These are phyloP conservation scores for Fusarium begoniae DNA, from an alignment of 2,329 filamentous ascomycete species.

Conservation along the genomic window DNA sequence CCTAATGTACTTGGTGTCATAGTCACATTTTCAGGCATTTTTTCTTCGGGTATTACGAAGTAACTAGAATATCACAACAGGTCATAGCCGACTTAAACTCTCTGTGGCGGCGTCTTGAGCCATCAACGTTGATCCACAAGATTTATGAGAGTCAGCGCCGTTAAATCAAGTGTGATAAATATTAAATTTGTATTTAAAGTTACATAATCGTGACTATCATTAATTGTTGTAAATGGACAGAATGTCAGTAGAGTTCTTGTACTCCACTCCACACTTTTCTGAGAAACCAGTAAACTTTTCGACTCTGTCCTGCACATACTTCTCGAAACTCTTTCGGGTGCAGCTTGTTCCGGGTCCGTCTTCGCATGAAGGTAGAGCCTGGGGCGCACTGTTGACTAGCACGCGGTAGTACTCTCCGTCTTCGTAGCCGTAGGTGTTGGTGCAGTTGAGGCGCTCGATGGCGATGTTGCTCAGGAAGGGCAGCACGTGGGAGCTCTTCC, in stretches of 20 bases:
- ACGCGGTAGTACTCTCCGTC: constrained; percentile 40
- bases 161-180: neutral
- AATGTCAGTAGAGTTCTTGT: constrained; percentile 34
- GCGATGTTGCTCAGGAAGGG: constrained; percentile 74
- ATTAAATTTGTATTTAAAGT: neutral
- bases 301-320: constrained; percentile 28
- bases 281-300: constrained; percentile 35
- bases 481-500: constrained; percentile 70
- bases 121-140: too few species aligned
- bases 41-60: neutral
- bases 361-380: constrained; percentile 24
- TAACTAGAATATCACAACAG: accelerated
- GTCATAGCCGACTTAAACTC: too few species aligned
- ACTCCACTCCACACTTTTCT: constrained; percentile 36
- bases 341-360: constrained; percentile 38
- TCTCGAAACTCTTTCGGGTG: constrained; percentile 26
- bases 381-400: constrained; percentile 37
- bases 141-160: neutral
- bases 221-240: constrained; percentile 35
- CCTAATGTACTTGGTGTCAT: too few species aligned
- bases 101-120: neutral
- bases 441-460: constrained; percentile 71
- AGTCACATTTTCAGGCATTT: neutral
- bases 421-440: constrained; percentile 59
- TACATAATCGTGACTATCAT: neutral